Evolutionary conservation across 2,329 filamentous ascomycete species (phyloP).

Genomic region (Tolypocladium endophyticum): DNA sequence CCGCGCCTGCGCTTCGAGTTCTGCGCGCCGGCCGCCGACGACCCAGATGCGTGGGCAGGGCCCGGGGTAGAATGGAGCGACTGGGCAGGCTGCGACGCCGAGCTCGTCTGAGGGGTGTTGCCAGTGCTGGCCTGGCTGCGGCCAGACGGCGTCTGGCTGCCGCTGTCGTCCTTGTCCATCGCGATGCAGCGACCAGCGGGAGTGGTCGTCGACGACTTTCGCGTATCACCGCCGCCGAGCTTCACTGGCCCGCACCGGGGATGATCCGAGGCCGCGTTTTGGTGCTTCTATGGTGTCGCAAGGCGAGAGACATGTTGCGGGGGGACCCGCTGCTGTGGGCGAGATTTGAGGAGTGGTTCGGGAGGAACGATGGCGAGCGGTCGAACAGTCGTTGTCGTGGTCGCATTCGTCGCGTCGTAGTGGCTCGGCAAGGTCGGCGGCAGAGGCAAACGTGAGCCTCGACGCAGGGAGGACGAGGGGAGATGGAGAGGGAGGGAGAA

Average conservation of each 20-base stretch:
- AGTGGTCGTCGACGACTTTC: background rate
- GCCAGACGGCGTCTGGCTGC: conserved; percentile 16
- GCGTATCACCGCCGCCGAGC: background rate
- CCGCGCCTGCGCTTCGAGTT: conserved; percentile 42
- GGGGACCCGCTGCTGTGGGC: background rate
- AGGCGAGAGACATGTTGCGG: background rate
- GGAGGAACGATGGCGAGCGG: background rate
- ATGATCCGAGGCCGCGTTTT: background rate
- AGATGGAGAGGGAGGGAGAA: too few relatives aligned
- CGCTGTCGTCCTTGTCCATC: conserved; percentile 21
- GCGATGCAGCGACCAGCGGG: background rate
- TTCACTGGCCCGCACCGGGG: background rate
- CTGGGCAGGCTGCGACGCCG: conserved; percentile 12
- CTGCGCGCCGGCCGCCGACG: conserved; percentile 16
- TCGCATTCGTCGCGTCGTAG: background rate
- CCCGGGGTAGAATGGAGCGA: conserved; percentile 4
- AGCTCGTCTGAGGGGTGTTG: conserved; percentile 21
- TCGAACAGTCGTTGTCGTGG: background rate
- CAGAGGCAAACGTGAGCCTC: background rate
- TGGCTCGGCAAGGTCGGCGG: background rate
- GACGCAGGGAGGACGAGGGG: background rate
- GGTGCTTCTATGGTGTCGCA: background rate
- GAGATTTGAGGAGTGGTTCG: background rate
- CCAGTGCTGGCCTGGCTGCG: conserved; percentile 19
- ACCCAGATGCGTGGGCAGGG: conserved; percentile 9